Percentiles rank a stretch among this genome's conserved stretches.
Conservation (phyloP, 2,329 filamentous ascomycete genomes). For the Diaporthe sp. region DNA sequence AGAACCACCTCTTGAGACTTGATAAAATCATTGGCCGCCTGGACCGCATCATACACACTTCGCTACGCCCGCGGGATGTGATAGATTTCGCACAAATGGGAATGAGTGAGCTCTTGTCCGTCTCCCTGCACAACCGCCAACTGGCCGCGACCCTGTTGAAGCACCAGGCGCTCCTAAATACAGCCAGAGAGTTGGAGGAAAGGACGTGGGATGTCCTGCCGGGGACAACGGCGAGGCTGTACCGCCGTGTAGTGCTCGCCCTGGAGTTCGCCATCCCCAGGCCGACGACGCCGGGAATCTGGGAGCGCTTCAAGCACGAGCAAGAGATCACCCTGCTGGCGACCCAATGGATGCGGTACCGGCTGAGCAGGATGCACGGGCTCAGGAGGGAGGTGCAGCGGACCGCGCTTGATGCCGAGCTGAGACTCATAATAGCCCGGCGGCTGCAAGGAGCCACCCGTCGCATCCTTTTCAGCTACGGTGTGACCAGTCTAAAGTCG, state of each 20-base stretch:
- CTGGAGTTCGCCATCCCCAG: constrained; percentile 21
- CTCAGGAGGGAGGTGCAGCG: constrained; percentile 19
- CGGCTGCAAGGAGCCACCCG: not conserved
- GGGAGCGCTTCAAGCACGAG: constrained; percentile 3
- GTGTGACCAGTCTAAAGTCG: not conserved
- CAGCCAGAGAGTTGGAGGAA: constrained; percentile 21
- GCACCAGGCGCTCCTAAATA: constrained; percentile 38
- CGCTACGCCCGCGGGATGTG: not conserved
- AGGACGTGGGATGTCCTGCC: constrained; percentile 33
- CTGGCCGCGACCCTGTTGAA: constrained; percentile 36
- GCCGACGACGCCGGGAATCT: constrained; percentile 15
- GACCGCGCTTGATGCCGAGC: constrained; percentile 21
- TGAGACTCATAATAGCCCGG: constrained; percentile 6
- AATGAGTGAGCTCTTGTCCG: not conserved
- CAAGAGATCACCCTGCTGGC: constrained; percentile 10
- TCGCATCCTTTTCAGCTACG: constrained; percentile 5
- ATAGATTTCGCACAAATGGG: constrained; percentile 4
- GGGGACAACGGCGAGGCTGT: not conserved
- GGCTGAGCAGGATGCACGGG: constrained; percentile 36
- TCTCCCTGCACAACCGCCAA: constrained; percentile 1
- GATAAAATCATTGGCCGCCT: constrained; percentile 8
- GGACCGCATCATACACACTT: not conserved
- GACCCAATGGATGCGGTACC: constrained; percentile 37
- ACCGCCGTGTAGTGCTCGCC: not conserved
- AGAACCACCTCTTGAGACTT: constrained; percentile 34